These are phyloP conservation scores for Cercospora zeina DNA, from an alignment of 2,329 filamentous ascomycete species.

Conservation along the genomic window DNA sequence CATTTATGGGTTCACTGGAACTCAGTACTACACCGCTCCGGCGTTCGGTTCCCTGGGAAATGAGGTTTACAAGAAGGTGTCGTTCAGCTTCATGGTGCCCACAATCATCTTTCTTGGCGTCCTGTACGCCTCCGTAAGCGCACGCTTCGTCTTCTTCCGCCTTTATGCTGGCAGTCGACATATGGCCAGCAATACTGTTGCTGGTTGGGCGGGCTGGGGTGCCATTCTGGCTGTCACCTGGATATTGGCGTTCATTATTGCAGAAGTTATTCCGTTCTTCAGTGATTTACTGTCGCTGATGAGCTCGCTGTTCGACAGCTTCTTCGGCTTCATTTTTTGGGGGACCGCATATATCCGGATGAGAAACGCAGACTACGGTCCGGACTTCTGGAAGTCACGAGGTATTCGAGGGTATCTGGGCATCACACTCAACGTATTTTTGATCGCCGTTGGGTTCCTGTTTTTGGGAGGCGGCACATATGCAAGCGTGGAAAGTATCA, in stretches of 20 bases:
- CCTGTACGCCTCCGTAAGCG: slow-evolving; percentile 84
- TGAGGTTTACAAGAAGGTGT: slow-evolving; percentile 75
- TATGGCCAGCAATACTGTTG: slow-evolving; percentile 74
- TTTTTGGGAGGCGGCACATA: slow-evolving; percentile 84
- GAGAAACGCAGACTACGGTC: slow-evolving; percentile 63
- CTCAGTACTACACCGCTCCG: slow-evolving; percentile 82
- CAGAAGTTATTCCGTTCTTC: slow-evolving; percentile 93
- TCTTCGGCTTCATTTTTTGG: slow-evolving; percentile 97
- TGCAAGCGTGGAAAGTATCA: slow-evolving; percentile 67
- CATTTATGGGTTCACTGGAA: slow-evolving; percentile 84
- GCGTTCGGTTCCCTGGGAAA: slow-evolving; percentile 82
- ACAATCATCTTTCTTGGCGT: slow-evolving; percentile 91
- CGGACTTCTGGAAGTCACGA: slow-evolving; percentile 54
- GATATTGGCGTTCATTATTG: slow-evolving; percentile 88
- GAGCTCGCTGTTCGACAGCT: slow-evolving; percentile 88
- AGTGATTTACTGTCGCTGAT: slow-evolving; percentile 71
- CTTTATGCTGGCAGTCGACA: slow-evolving; percentile 78
- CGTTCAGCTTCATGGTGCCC: slow-evolving; percentile 94
- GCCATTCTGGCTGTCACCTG: slow-evolving; percentile 72
- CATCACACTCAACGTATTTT: slow-evolving; percentile 67
- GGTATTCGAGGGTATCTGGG: slow-evolving; percentile 57
- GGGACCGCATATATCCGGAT: slow-evolving; percentile 77
- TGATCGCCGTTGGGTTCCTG: slow-evolving; percentile 75
- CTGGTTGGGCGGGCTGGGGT: slow-evolving; percentile 79
- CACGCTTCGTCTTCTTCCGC: slow-evolving; percentile 89